Evolutionary conservation across 2,329 filamentous ascomycete species (phyloP).

Genomic region (Apiospora hydei): DNA sequence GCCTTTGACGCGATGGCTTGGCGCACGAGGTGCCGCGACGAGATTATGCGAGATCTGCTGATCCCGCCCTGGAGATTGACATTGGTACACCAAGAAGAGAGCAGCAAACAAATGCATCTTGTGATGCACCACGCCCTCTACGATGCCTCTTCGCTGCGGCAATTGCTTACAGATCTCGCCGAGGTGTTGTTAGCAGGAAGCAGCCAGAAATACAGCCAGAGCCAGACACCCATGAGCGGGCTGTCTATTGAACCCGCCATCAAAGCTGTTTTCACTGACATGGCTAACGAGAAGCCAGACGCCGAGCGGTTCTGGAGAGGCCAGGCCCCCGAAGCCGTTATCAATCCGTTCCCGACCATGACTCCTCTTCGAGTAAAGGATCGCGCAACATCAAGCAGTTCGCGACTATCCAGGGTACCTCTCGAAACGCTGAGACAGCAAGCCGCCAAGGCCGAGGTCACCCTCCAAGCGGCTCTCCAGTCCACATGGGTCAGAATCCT

Average conservation of each 20-base stretch:
- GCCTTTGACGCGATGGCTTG: conserved; percentile 46
- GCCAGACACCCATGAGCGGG: neutral
- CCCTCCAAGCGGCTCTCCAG: conserved; percentile 78
- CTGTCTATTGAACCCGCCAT: neutral
- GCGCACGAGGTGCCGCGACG: conserved; percentile 42
- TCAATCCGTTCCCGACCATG: conserved; percentile 79
- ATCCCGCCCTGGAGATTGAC: conserved; percentile 69
- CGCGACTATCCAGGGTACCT: conserved; percentile 47
- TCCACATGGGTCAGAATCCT: conserved; percentile 81
- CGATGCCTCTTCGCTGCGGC: conserved; percentile 77
- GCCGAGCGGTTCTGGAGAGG: conserved; percentile 69
- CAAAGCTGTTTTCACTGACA: conserved; percentile 8
- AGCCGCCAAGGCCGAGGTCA: conserved; percentile 68
- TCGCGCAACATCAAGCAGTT: conserved; percentile 44
- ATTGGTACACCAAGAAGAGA: conserved; percentile 47
- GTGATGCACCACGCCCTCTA: conserved; percentile 83
- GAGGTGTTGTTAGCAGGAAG: neutral
- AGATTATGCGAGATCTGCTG: conserved; percentile 54
- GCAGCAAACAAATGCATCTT: conserved; percentile 48
- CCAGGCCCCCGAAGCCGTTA: conserved; percentile 58
- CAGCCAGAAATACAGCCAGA: too few species aligned
- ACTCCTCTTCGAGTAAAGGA: conserved; percentile 63
- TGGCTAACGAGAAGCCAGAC: neutral
- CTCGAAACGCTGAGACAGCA: conserved; percentile 58
- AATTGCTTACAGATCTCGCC: conserved; percentile 67